Base-by-base conservation (phyloP, 345 rosid genomes). In the Garcia nutans region DNA sequence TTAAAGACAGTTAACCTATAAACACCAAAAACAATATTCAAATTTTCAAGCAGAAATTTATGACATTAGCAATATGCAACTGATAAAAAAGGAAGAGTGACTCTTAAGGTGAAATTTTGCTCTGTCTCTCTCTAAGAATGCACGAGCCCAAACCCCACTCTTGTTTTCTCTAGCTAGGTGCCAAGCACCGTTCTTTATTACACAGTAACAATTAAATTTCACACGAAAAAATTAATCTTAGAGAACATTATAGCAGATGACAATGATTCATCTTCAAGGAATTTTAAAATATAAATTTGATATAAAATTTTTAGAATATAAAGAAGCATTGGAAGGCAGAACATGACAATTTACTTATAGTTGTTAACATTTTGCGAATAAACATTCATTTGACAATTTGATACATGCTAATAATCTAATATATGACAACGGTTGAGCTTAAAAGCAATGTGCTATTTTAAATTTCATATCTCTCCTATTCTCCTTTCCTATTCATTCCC, bases 1-100 rank as follows among this genome's bases (percentile, higher is more conserved):
- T 70, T 92, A 87, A 31, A 93, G 82, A 77, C 84, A 90, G 78
- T 84, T 82, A 68, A 96, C 97, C 99, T 96, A 82, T 31, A 80
- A 45, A 82, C 37, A 73, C 42, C 15, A 70, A 70, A 20, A 70
- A n/a, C 1, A 42, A 20, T 3, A 54, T 19, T 75, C 62, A 72
- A 26, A 74, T 17, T 50, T 66, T 74, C 74, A 33, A 68, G 70
- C 63, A 58, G 23, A 75, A 72, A 50, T 20, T 44, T 68, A 24
- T 47, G 67, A 33, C 37, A 66, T 3, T 37, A 47, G 10, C 26
- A 37, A 3, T 37, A 33, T 57, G 44, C 20, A 77, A 15, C 12
- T 9, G 23, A 26, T 24, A 55, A 37, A 55, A 28, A 28, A 28
- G 2, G 31, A 28, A 28, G 19, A 50, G 16, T 9, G 23, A n/a